Evolutionary conservation across 495 filamentous ascomycete species (phyloP).

Genomic region (Bacidia gigantensis): DNA sequence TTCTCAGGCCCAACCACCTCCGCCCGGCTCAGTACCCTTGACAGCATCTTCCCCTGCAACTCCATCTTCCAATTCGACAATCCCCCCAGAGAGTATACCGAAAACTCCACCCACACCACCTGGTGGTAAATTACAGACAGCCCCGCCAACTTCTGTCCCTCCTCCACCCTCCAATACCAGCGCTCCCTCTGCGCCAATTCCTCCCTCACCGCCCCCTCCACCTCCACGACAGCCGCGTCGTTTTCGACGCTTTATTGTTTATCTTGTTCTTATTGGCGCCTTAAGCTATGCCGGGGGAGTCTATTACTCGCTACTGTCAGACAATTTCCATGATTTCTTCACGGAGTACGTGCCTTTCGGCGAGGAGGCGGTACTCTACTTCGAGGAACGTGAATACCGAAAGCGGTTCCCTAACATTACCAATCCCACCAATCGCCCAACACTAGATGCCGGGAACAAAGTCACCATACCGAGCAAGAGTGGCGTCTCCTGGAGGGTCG

Average conservation of each 20-base stretch:
- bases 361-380: conserved; percentile 89
- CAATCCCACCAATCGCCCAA: conserved; percentile 34
- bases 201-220: conserved; percentile 34
- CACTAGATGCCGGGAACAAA: conserved; percentile 48
- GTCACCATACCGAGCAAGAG: conserved; percentile 75
- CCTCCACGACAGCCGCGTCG: conserved; percentile 53
- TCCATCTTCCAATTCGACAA: conserved; percentile 35
- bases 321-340: conserved; percentile 99
- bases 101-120: conserved; percentile 41
- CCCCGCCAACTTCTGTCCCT: conserved; percentile 26
- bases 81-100: conserved; percentile 48
- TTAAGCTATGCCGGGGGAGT: conserved; percentile 77
- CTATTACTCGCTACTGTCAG: conserved; percentile 80
- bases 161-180: conserved; percentile 13
- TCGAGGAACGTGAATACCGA: conserved; percentile 90
- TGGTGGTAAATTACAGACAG: conserved; percentile 30
- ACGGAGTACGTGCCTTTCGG: conserved; percentile 93
- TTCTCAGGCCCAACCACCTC: conserved; percentile 33
- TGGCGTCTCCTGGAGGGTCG: conserved; percentile 71
- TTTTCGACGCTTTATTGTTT: conserved; percentile 61
- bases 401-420: conserved; percentile 72
- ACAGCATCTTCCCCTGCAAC: conserved; percentile 19
- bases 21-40: conserved; percentile 26
- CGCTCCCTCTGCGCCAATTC: conserved; percentile 19
- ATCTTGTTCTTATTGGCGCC: conserved; percentile 55